Evolutionary conservation across 331 rosid species (phyloP), one percentile per base, ranked within the genome.

Genomic region (Acacia concinna): DNA sequence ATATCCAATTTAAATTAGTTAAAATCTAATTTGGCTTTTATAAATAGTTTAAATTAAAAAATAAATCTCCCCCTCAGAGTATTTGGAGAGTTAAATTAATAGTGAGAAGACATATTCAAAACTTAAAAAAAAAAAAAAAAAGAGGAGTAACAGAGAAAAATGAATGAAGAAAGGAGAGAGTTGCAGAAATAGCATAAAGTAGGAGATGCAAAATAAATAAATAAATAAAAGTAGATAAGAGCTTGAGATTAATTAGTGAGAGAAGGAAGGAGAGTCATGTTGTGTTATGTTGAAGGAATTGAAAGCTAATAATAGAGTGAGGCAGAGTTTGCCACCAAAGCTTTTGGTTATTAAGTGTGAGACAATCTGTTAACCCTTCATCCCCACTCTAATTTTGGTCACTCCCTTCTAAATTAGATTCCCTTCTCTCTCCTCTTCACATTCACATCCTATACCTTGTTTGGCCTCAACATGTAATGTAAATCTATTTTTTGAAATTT

Each of bases 281-380:
- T 56, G 21, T 52, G 60, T 52, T 57, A n/a, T 54, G 28, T 52
- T 20, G 59, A 52, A 52, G 59, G 17, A 51, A 49, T 35, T 15
- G 54, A 3, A 68, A 68, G 52, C 73, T 68, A 68, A n/a, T 68
- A 21, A 68, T 68, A 68, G 73, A 68, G 73, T 40, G 73, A 40
- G 34, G 20, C 44, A 66, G 31, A 17, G 56, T 15, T 10, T 65
- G 71, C 47, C 71, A 66, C 20, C 49, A n/a, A 57, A 66, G 49
- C 71, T 37, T 66, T 8, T 8, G 49, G 71, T n/a, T 35, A 37
- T 49, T n/a, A n/a, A 66, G 73, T 21, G 73, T 40, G 54, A 23
- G 35, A 68, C 34, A 68, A 68, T 68, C 73, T 68, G 21, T 68
- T 40, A 23, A 21, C 49, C 72, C 72, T 67, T 37, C 72, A 67